phyloP scores from a whole-genome alignment of 2,329 filamentous ascomycete genomes.

The Pseudocercospora fuligena region DNA sequence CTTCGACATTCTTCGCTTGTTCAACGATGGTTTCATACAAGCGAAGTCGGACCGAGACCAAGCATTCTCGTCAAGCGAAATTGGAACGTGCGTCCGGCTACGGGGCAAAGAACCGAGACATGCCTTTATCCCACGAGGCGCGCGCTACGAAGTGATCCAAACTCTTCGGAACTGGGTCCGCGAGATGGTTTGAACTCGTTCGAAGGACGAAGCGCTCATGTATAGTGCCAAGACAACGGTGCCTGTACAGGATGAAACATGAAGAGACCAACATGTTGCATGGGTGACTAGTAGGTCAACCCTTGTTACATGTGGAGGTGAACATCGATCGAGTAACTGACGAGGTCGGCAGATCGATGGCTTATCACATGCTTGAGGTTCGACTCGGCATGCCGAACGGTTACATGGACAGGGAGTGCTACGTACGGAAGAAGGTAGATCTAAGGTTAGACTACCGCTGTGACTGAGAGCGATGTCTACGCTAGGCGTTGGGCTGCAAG shows the following conservation, averaged over 20 bases:
- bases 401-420: too few relatives aligned
- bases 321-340: too few relatives aligned
- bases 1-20: neutral
- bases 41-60: constrained; percentile 6
- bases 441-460: too few relatives aligned
- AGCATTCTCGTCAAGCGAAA: neutral
- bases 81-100: neutral
- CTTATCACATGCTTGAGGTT: too few relatives aligned
- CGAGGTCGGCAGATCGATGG: too few relatives aligned
- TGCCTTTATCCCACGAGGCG: neutral
- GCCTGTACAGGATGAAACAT: constrained; percentile 4
- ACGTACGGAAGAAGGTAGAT: too few relatives aligned
- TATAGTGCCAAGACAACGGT: constrained; percentile 5
- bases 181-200: neutral
- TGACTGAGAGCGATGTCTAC: too few relatives aligned
- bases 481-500: too few relatives aligned
- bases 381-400: too few relatives aligned
- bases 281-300: neutral
- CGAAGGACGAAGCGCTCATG: neutral
- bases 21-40: neutral
- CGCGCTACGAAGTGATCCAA: neutral
- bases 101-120: neutral
- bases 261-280: constrained; percentile 1
- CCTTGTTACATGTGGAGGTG: too few relatives aligned
- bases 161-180: neutral